Conservation (phyloP, 257 asterid species). For the Petunia secreta region DNA sequence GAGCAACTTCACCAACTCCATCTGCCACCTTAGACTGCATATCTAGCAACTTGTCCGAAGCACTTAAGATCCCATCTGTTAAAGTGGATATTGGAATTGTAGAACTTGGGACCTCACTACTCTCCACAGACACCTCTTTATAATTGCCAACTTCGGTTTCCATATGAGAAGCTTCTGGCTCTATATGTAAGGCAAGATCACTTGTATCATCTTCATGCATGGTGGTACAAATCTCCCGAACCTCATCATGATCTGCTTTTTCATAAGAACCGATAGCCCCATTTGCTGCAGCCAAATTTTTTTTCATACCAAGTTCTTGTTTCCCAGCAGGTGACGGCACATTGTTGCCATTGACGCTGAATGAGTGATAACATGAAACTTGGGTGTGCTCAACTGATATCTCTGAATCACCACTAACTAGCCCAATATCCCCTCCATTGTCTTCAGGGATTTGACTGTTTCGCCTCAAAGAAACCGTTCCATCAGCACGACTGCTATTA, state of each 20-base stretch:
- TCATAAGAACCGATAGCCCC: background rate
- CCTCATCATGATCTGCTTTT: background rate
- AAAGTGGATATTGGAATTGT: slow-evolving; percentile 36
- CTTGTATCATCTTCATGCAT: slow-evolving; percentile 20
- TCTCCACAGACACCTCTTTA: slow-evolving; percentile 33
- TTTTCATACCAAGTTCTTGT: slow-evolving; percentile 27
- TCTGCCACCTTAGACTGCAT: slow-evolving; percentile 30
- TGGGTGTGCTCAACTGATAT: slow-evolving; percentile 11
- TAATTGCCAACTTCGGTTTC: slow-evolving; percentile 33
- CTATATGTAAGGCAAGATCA: slow-evolving; percentile 8
- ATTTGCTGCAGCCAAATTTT: slow-evolving; percentile 25
- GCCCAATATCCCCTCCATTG: slow-evolving; percentile 24
- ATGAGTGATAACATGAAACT: slow-evolving; percentile 16
- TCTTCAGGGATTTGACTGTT: slow-evolving; percentile 28
- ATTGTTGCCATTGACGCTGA: slow-evolving; percentile 1
- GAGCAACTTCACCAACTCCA: slow-evolving; percentile 28
- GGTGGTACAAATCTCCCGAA: background rate
- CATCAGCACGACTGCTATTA: slow-evolving; percentile 18
- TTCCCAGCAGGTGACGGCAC: slow-evolving; percentile 7
- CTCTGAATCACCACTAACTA: slow-evolving; percentile 29
- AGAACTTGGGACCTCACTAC: slow-evolving; percentile 31
- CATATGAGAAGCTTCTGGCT: slow-evolving; percentile 19
- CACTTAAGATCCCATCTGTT: slow-evolving; percentile 32
- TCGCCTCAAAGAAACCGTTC: background rate
- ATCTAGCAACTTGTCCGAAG: slow-evolving; percentile 28